phyloP scores from a whole-genome alignment of 140 eudicot genomes.

The Erigeron philadelphicus region DNA sequence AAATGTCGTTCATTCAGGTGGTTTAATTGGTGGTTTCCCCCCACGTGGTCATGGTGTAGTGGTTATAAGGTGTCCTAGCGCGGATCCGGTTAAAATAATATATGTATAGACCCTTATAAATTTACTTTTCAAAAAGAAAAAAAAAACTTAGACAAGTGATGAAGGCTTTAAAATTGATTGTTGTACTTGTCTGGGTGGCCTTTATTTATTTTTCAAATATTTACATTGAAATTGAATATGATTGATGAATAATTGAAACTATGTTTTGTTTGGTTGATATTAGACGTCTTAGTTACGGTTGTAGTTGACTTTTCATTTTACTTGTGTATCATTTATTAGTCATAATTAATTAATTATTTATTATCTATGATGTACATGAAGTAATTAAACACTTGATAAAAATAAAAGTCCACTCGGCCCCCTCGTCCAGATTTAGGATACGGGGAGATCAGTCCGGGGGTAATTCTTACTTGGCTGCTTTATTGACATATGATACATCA shows the following conservation, averaged over 20 bases:
- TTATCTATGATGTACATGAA: not conserved
- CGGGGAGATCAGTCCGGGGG: not conserved
- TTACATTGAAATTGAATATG: not conserved
- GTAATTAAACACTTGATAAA: not conserved
- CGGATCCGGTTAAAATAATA: too few species aligned
- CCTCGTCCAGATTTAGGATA: not conserved
- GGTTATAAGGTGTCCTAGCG: too few species aligned
- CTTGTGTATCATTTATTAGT: not conserved
- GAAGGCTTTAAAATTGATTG: too few species aligned
- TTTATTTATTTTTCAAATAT: not conserved
- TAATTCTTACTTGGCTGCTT: slow-evolving; percentile 13
- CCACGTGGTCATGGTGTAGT: too few species aligned
- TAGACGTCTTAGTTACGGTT: not conserved
- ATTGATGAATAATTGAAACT: not conserved
- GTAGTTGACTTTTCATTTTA: not conserved
- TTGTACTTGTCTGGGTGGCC: too few species aligned
- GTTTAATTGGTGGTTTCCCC: too few species aligned
- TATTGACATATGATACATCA: not conserved
- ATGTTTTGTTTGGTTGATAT: not conserved
- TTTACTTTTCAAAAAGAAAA: too few species aligned
- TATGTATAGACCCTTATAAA: too few species aligned
- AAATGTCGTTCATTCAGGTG: too few species aligned
- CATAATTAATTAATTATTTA: not conserved
- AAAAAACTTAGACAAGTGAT: too few species aligned
- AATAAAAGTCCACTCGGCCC: not conserved